phyloP scores from a whole-genome alignment of 1,284 basidiomycete species.

The Violaceomyces palustris region DNA sequence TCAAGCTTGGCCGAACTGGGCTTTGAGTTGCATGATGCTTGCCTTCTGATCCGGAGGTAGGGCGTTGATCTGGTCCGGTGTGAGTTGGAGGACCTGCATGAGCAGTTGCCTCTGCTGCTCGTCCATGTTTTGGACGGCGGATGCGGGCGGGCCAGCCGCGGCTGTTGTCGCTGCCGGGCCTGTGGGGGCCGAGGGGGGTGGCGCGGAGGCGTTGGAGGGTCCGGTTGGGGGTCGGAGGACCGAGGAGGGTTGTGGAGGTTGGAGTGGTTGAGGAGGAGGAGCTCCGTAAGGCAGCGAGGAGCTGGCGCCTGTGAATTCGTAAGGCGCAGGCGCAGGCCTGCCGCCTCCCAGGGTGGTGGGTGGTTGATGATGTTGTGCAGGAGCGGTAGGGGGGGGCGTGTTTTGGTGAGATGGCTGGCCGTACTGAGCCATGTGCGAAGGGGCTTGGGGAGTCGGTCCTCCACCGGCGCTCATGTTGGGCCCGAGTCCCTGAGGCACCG shows the following conservation, averaged over 20 bases:
- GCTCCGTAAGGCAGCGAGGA: too few species aligned
- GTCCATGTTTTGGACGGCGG: constrained; percentile 30
- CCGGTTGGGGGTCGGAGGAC: background rate
- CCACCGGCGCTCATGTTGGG: constrained; percentile 2
- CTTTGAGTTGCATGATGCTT: constrained; percentile 67
- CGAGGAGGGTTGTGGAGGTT: constrained; percentile 4
- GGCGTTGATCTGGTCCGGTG: constrained; percentile 78
- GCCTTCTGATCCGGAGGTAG: constrained; percentile 75
- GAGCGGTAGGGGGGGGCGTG: background rate
- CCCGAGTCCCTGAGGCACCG: constrained; percentile 1
- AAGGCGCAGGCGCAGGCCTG: constrained; percentile 2
- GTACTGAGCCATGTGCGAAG: background rate
- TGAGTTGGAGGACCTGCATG: constrained; percentile 73
- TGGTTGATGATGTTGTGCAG: background rate
- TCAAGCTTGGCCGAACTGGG: constrained; percentile 44
- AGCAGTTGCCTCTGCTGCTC: constrained; percentile 44
- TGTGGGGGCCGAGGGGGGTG: constrained; percentile 1
- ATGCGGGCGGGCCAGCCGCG: constrained; percentile 8
- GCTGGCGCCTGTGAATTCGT: constrained; percentile 4
- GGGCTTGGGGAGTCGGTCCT: constrained; percentile 10
- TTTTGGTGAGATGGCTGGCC: too few species aligned
- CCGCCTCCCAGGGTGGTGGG: background rate
- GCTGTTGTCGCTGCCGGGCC: constrained; percentile 7
- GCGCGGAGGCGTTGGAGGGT: constrained; percentile 1
- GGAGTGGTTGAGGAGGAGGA: too few species aligned